These are phyloP conservation scores for Dictyostelium intermedium DNA, from an alignment of 78 protist genomes.

Conservation along the genomic window DNA sequence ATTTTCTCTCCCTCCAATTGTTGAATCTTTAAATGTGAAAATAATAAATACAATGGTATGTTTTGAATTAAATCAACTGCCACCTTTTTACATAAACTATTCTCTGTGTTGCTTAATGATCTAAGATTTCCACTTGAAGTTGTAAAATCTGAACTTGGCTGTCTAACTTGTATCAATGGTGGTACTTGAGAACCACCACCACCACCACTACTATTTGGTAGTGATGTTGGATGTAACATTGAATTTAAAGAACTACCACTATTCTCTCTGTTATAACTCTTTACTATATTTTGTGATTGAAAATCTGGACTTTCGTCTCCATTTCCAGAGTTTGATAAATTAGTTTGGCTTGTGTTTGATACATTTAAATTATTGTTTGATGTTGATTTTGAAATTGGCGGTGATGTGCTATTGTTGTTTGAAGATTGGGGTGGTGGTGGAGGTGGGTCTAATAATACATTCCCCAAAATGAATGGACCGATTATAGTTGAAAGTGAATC, in stretches of 20 bases:
- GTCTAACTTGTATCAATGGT: not conserved
- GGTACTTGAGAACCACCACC: not conserved
- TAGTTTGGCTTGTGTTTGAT: not conserved
- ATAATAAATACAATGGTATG: conserved; percentile 35
- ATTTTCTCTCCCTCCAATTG: conserved; percentile 39
- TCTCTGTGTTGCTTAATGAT: conserved; percentile 30
- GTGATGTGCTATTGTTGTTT: not conserved
- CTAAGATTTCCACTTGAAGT: not conserved
- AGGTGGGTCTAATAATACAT: conserved; percentile 15
- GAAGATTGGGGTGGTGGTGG: not conserved
- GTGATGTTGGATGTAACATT: not conserved
- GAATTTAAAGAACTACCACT: not conserved
- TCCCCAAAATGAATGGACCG: conserved; percentile 65
- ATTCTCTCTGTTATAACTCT: not conserved
- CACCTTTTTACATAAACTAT: conserved; percentile 45
- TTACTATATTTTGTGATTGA: not conserved
- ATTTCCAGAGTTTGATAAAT: not conserved
- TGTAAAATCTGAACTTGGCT: not conserved
- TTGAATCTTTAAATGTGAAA: conserved; percentile 35
- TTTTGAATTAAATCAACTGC: conserved; percentile 68
- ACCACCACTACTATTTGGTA: not conserved
- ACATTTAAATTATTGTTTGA: not conserved
- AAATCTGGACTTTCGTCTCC: conserved; percentile 15
- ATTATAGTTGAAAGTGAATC: conserved; percentile 36
- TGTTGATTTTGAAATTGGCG: not conserved